Evolutionary conservation across 2,329 filamentous ascomycete species (phyloP), one percentile per base, ranked within the genome.

Genomic region (Alternaria brassicicola): DNA sequence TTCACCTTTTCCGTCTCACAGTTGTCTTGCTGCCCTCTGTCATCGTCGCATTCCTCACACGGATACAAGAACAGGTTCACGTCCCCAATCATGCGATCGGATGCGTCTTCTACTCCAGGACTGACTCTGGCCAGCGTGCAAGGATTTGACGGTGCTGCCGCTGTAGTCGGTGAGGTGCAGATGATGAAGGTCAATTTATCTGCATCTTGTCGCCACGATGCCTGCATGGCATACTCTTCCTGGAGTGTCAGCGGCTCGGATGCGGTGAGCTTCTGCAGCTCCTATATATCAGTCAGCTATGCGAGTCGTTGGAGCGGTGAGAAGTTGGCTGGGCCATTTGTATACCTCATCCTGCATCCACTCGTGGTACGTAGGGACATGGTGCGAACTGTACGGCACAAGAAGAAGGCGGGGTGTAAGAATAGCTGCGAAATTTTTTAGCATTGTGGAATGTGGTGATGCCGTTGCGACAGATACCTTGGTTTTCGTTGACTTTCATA

Each of bases 141-240:
- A 8, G 48, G 6, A 31, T 54, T 30, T 6, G 66, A 25, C 13
- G 26, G 26, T 50, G 17, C 26, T 17, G 9, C 21, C 36, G 47
- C n/a, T 7, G 48, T 17, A 10, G 31, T 13, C 3, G 64, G 55
- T 6, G 56, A 55, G 3, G 52, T 60, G 60, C 92, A 97, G 52
- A 91, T 78, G 74, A 98, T 97, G 68, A 97, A 98, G 0, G 94
- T 98, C 61, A 98, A 78, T 79, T 98, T 98, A 78, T 98, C 93
- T 25, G 80, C 78, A 39, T 95, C 91, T 19, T 80, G 80, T 35
- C 93, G 88, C 94, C 94, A 98, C 63, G 88, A 92, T n/a, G 80
- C 79, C 77, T 97, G 94, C 88, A 97, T 98, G 48, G 87, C 85
- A 77, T 95, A 92, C 81, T 98, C 94, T 73, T 97, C 89, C 1